A percentile compares a stretch with the other conserved stretches of the same genome.
These are phyloP conservation scores for Crepidotus sp. DNA, from an alignment of 1,284 basidiomycete genomes.

Conservation along the genomic window DNA sequence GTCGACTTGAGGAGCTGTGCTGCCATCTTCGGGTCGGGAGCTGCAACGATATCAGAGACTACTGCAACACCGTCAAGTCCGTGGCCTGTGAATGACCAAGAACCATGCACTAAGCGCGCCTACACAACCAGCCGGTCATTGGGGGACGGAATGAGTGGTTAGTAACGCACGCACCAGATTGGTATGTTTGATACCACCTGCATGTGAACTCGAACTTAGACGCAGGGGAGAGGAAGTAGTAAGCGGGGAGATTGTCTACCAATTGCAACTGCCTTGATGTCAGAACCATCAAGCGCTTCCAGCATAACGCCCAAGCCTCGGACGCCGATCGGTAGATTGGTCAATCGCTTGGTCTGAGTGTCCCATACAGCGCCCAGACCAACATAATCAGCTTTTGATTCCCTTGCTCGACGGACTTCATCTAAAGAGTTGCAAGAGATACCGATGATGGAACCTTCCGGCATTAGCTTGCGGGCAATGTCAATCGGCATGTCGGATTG, in stretches of 20 bases:
- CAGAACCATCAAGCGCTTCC: slow-evolving; percentile 50
- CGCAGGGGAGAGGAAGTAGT: not conserved
- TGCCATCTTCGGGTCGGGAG: slow-evolving; percentile 50
- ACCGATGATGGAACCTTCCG: slow-evolving; percentile 68
- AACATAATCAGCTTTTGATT: slow-evolving; percentile 72
- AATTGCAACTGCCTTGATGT: slow-evolving; percentile 71
- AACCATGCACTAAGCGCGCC: slow-evolving; percentile 59
- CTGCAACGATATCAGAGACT: slow-evolving; percentile 81
- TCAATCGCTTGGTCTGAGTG: slow-evolving; percentile 67
- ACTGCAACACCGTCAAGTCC: slow-evolving; percentile 79
- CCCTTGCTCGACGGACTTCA: slow-evolving; percentile 50
- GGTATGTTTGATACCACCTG: slow-evolving; percentile 75
- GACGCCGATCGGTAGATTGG: slow-evolving; percentile 50
- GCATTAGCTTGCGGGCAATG: slow-evolving; percentile 65
- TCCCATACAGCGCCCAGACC: slow-evolving; percentile 79
- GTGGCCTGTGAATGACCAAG: slow-evolving; percentile 49
- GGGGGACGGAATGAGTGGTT: too few relatives aligned
- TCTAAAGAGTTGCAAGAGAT: slow-evolving; percentile 69
- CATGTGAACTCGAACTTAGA: not conserved
- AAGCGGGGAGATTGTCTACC: slow-evolving; percentile 37
- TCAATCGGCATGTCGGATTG: slow-evolving; percentile 81
- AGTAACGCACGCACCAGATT: slow-evolving; percentile 58
- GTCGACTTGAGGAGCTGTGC: slow-evolving; percentile 42
- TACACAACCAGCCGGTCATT: too few relatives aligned
- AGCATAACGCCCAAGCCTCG: slow-evolving; percentile 62